Base-by-base conservation (phyloP, 345 rosid genomes). In the Arabidopsis suecica region DNA sequence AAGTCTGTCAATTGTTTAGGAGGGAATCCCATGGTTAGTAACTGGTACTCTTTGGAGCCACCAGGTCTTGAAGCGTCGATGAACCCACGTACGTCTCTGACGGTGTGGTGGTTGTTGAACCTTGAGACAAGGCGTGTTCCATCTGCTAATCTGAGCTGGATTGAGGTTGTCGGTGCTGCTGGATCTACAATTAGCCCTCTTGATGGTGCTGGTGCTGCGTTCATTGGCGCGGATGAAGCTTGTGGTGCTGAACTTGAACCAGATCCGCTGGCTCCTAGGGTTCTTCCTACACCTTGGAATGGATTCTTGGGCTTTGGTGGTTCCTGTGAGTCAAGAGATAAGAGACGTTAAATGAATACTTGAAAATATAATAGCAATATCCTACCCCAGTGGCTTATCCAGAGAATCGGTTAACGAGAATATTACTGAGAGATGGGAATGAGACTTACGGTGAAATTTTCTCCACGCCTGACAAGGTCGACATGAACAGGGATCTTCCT, bases 1-100 rank as follows among this genome's bases (percentile, higher is more conserved):
- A 79, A 81, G 47, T 95, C 88, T 2, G 75, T 79, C 56, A 95
- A 89, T 41, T 82, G 93, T 67, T 82, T 88, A 58, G 97, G 99
- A 75, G 99, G 99, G 75, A 95, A 95, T 16, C 99, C 97, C 99
- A 92, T 92, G 8, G 91, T 86, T 80, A 86, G 88, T 73, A 95
- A 80, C 75, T 83, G 96, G 73, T 90, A 95, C 53, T 87, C 82
- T 78, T 84, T 82, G 3, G 81, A 73, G 22, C 96, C 88, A 0
- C 88, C 91, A 0, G 93, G 89, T 70, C 94, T 83, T 11, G 97
- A 89, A 4, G 99, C 97, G 6, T 86, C 88, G 3, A 95, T 92
- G 87, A 89, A 89, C n/a, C 80, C 86, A 45, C 87, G 92, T 1
- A 95, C 44, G 38, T 95, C 97, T 80, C 90, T 73, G 38, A 95